Percentiles rank a stretch among this genome's conserved stretches.
phyloP scores from a whole-genome alignment of 805 yeast species.

The Candida sakaeoensis region DNA sequence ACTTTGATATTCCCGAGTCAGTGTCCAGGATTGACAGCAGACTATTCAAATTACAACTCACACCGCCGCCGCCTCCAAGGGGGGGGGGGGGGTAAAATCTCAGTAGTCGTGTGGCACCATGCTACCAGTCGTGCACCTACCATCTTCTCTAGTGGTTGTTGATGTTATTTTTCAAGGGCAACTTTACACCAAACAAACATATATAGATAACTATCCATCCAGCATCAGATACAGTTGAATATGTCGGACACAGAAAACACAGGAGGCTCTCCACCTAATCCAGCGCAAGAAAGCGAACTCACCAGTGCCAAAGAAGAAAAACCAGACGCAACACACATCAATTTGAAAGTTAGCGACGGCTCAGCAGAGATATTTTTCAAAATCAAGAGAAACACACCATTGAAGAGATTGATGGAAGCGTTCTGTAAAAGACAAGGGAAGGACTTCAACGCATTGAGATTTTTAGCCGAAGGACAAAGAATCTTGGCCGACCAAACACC shows the following conservation, averaged over 20 bases:
- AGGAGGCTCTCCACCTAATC: neutral
- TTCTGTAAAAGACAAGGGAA: conserved; percentile 98
- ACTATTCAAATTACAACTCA: no score
- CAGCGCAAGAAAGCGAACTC: conserved; percentile 12
- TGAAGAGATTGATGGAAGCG: conserved; percentile 94
- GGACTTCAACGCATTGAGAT: conserved; percentile 74
- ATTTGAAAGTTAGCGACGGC: conserved; percentile 91
- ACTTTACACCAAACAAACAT: neutral
- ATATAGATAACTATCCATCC: neutral
- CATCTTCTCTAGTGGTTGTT: no score
- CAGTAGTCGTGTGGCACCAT: no score
- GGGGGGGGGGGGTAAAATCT: no score
- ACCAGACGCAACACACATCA: conserved; percentile 65
- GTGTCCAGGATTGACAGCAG: no score
- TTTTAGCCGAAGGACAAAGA: conserved; percentile 90
- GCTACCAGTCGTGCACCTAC: no score
- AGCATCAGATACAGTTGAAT: neutral
- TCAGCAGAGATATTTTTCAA: conserved; percentile 92
- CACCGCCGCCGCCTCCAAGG: no score
- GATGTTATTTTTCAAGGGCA: neutral
- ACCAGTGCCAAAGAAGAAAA: conserved; percentile 42
- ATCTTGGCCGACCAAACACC: conserved; percentile 88
- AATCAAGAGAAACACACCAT: conserved; percentile 86
- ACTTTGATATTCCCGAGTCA: no score
- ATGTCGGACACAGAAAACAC: conserved; percentile 5